Percentiles rank a stretch among this genome's conserved stretches.
phyloP scores from a whole-genome alignment of 768 basidiomycete species.

The Suillus placidus region DNA sequence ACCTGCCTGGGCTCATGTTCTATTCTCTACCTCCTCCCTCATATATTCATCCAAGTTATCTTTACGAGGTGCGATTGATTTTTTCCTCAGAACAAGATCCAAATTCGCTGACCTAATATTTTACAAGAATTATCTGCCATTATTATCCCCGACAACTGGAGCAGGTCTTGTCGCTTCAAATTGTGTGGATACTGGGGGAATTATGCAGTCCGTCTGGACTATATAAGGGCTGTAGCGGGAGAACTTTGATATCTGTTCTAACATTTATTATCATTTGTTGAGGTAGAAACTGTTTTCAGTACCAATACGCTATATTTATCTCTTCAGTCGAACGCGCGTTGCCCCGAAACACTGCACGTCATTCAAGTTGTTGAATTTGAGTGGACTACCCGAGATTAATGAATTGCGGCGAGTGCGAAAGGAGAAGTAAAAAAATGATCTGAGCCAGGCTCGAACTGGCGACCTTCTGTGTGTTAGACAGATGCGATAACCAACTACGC shows the following conservation, averaged over 20 bases:
- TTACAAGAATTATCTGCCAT: neutral
- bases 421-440: constrained; percentile 21
- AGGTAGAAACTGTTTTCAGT: neutral
- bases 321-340: neutral
- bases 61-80: neutral
- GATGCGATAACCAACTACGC: constrained; percentile 86
- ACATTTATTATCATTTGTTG: neutral
- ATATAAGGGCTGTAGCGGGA: neutral
- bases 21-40: neutral
- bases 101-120: neutral
- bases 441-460: constrained; percentile 70
- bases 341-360: neutral
- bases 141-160: neutral
- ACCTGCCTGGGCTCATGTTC: constrained; percentile 6
- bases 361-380: too few species aligned
- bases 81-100: neutral
- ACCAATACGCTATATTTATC: neutral
- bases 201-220: neutral
- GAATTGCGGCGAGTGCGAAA: neutral
- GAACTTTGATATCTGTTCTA: neutral
- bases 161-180: neutral
- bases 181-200: neutral
- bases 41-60: neutral
- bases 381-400: too few species aligned
- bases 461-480: constrained; percentile 84